Base-by-base conservation (phyloP, 192 early-diverging fungal genomes). In the Linnemannia hyalina region DNA sequence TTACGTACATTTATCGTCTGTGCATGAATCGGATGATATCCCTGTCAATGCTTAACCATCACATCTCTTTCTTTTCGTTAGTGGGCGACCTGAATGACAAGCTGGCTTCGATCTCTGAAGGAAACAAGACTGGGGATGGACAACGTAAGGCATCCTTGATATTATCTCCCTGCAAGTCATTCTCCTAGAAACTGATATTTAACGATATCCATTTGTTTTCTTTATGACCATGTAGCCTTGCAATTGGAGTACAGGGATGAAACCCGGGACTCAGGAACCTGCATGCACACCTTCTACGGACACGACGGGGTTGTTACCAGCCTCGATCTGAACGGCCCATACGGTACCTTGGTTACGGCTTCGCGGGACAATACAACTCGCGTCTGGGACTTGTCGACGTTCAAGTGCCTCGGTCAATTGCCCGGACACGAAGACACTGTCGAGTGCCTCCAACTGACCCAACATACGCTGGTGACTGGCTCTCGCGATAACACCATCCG, bases 281-380 rank as follows among this genome's bases (percentile, higher is more conserved):
- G 88, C 44, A 86, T 90, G 32, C 80, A 93, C 81, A 89, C 88
- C 41, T 87, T 92, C 22, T 68, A 85, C n/a, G 95, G 94, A 42
- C 95, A 96, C 73, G 91, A 93, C 55, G 92, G 91, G 9, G 88
- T 88, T 4, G 89, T 96, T n/a, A 91, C 93, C 1, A 89, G 90
- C 35, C 42, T 96, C 5, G 93, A 92, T 76, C 88, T 93, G 80
- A 91, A 95, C 55, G 88, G 89, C 26, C 82, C 82, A 10, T 68
- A 89, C 41, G 95, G 92, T 1, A 90, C 90, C 6, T 35, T 95
- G 23, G 92, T 94, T 0, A 93, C 95, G 0, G 91, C 94, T 10
- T 94, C 95, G 16, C 81, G 92, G 26, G 95, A 96, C 83, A 92
- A 89, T 36, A 93, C 94, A 36, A 91, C 93, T 35, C 93, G 93